These are phyloP conservation scores for Uronychia setigera DNA, from an alignment of 73 alveolate species.

Conservation along the genomic window DNA sequence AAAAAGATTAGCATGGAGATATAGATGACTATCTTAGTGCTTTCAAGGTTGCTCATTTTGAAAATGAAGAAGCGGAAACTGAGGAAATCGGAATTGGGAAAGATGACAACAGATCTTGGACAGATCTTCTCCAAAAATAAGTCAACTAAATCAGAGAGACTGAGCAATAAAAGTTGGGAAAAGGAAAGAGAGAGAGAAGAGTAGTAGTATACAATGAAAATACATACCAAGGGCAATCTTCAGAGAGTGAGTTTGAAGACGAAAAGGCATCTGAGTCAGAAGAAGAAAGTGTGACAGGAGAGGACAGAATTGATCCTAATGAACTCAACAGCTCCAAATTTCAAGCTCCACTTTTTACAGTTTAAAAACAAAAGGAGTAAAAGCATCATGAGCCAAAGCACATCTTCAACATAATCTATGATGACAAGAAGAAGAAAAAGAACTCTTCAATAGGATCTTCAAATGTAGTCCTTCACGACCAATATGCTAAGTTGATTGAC, in stretches of 20 bases:
- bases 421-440: not conserved
- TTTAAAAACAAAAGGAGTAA: not conserved
- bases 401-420: not conserved
- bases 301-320: not conserved
- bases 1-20: constrained; percentile 47
- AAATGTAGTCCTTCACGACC: no score
- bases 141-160: constrained; percentile 35
- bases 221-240: not conserved
- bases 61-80: constrained; percentile 39
- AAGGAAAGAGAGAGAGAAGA: constrained; percentile 68
- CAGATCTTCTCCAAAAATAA: constrained; percentile 48
- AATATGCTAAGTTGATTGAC: no score
- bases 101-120: constrained; percentile 54
- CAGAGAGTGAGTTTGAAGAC: not conserved
- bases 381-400: not conserved
- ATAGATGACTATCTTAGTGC: constrained; percentile 67
- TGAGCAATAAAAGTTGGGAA: constrained; percentile 55
- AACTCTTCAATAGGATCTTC: no score
- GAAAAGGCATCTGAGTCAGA: not conserved
- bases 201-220: constrained; percentile 18
- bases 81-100: constrained; percentile 28
- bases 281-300: constrained; percentile 1
- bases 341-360: not conserved
- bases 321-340: not conserved
- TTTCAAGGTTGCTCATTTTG: constrained; percentile 65